These are phyloP conservation scores for Myxozyma neotropica DNA, from an alignment of 805 yeast genomes.

Conservation along the genomic window DNA sequence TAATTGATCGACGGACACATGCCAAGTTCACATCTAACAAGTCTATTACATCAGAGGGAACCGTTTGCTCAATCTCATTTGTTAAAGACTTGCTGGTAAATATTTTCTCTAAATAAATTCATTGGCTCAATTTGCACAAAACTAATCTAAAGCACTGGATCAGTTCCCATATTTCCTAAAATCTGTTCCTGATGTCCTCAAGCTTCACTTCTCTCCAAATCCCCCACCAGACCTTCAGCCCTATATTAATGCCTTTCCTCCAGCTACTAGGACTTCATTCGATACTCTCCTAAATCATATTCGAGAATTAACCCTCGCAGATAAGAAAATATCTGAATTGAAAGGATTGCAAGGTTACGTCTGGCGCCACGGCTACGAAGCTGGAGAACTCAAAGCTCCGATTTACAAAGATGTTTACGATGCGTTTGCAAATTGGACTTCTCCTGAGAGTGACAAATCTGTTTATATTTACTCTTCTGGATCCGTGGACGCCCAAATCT, in stretches of 20 bases:
- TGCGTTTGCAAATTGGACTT: slow-evolving; percentile 52
- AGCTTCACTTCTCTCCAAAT: slow-evolving; percentile 37
- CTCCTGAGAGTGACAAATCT: slow-evolving; percentile 1
- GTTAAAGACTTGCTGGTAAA: slow-evolving; percentile 65
- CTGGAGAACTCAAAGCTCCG: slow-evolving; percentile 79
- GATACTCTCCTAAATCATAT: slow-evolving; percentile 53
- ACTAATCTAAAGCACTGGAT: too few species aligned
- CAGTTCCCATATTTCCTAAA: slow-evolving; percentile 68
- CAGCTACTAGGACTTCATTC: slow-evolving; percentile 38
- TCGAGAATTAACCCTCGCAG: slow-evolving; percentile 58
- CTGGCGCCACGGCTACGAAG: slow-evolving; percentile 78
- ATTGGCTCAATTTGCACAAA: slow-evolving; percentile 32
- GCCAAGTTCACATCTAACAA: background rate
- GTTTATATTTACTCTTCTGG: slow-evolving; percentile 88
- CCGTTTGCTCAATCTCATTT: slow-evolving; percentile 87
- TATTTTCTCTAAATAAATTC: background rate
- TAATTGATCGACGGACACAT: background rate
- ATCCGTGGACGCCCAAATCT: slow-evolving; percentile 80
- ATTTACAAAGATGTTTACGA: slow-evolving; percentile 70
- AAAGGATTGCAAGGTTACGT: slow-evolving; percentile 81
- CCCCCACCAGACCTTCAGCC: slow-evolving; percentile 36
- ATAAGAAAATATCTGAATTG: slow-evolving; percentile 74
- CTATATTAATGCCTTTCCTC: slow-evolving; percentile 53
- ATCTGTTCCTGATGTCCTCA: slow-evolving; percentile 50
- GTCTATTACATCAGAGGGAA: slow-evolving; percentile 62